Base-by-base conservation (phyloP, 2,329 filamentous ascomycete genomes). In the Fusarium decemcellulare region DNA sequence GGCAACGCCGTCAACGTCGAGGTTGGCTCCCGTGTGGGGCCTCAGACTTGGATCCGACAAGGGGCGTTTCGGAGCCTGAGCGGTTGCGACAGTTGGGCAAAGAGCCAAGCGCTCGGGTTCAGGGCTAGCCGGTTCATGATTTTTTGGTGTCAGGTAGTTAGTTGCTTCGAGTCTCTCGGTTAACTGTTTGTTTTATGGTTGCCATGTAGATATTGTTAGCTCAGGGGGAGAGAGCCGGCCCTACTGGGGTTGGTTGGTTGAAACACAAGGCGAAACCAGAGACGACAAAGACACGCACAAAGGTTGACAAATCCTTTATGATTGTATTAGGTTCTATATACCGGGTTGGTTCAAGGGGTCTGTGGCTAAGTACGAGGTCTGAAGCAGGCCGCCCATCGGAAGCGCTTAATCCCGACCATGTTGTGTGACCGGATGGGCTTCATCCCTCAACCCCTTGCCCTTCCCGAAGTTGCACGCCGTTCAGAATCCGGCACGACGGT, bases 271-370 rank as follows among this genome's bases (percentile, higher is more conserved):
- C n/a, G 34, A 39, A 61, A 34, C 23, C 29, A 39, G 5, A 37
- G 12, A 32, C 30, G 15, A 43, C 14, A 47, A 42, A 27, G n/a
- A 43, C 37, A 30, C 27, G 29, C 27, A 18, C 16, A 34, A 46
- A 65, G 11, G 16, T 30, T 52, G 44, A 23, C 55, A 61, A 27
- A 40, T 44, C n/a, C 46, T 52, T 60, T 55, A 23, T 53, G 37
- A 36, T 67, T 51, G 47, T 48, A 70, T 70, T 70, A 70, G 47
- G 12, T 56, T 67, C 67, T 70, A 52, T 61, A 27, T 59, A 51
- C 40, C 36, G 44, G 46, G 46, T 40, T 54, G 15, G 36, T 16
- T 29, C 39, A 56, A 42, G 42, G 42, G 42, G 37, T 40, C 44
- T 14, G 34, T 27, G 18, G 23, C 23, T 23, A 23, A 23, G 23